Evolutionary conservation across 805 yeast genomes (phyloP).

Genomic region (Vanderwaltozyma polyspora): DNA sequence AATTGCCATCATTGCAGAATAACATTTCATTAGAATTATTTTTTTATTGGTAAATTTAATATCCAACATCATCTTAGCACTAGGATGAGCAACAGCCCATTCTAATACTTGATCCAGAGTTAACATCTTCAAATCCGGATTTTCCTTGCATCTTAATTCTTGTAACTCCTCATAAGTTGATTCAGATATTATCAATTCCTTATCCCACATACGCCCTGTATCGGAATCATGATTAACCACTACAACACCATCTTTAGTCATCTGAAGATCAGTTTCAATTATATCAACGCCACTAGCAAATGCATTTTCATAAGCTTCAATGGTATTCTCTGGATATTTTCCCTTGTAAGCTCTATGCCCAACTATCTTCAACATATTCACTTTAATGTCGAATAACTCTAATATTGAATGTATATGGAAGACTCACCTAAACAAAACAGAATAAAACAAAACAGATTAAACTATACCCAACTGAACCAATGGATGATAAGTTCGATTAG

Average conservation of each 20-base stretch:
- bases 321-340: constrained; percentile 36
- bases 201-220: constrained; percentile 39
- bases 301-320: constrained; percentile 37
- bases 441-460: too few species aligned
- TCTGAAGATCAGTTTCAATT: constrained; percentile 47
- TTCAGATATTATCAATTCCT: constrained; percentile 28
- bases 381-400: too few species aligned
- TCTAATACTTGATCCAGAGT: constrained; percentile 31
- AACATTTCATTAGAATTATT: constrained; percentile 31
- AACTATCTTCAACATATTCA: constrained; percentile 11
- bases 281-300: constrained; percentile 35
- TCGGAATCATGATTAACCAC: constrained; percentile 44
- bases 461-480: too few species aligned
- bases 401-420: background rate
- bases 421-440: too few species aligned
- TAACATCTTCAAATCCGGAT: constrained; percentile 30
- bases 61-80: constrained; percentile 37
- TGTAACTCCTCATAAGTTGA: constrained; percentile 29
- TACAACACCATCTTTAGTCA: constrained; percentile 41
- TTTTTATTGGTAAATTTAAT: constrained; percentile 39
- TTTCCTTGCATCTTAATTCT: constrained; percentile 26
- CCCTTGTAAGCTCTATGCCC: constrained; percentile 29
- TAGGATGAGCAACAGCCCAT: constrained; percentile 30
- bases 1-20: constrained; percentile 27
- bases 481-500: too few species aligned